Evolutionary conservation across 2,329 filamentous ascomycete genomes (phyloP), one percentile per base, ranked within the genome.

Genomic region (Clonostachys rosea): DNA sequence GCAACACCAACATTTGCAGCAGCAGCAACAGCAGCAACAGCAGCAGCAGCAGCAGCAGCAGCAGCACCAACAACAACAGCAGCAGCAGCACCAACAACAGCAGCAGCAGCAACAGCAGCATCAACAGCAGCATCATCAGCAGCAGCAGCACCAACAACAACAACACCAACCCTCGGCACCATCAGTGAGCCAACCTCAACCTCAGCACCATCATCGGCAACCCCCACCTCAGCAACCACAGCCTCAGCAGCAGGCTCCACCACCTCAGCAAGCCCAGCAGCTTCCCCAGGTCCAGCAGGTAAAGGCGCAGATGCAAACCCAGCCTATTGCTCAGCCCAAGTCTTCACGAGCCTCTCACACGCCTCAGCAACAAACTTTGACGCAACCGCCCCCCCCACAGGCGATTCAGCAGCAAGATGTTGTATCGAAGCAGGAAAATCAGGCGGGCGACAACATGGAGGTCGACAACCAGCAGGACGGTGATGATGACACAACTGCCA

Each of bases 391-490:
- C 39, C 52, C 48, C 18, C 57, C 62, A 34, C 61, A 62, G 20
- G 56, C 59, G 9, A 45, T 49, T 5, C 33, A 44, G 13, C 57
- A 60, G 44, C 54, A 61, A 39, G 57, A 51, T 5, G 24, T 24
- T 24, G 24, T 24, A 24, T 24, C 24, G 24, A 24, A 24, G 24
- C 58, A 60, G 47, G 68, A 69, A 47, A 72, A 75, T 39, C 55
- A 59, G 6, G 66, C 64, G 10, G 67, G 67, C 18, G 76, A 78
- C 34, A 68, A 74, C 18, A 75, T 81, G 68, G 78, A 81, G 8
- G 67, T 79, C 45, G 76, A 78, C 47, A 76, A 78, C 46, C 72
- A 66, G 40, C 70, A 73, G 35, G 66, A 66, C 13, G 77, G 78
- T 24, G 70, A 59, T 6, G 75, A 78, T 35, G 70, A 68, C 5